These are phyloP conservation scores for Skeletonema grethae DNA, from an alignment of 108 stramenopile genomes.

Conservation along the genomic window DNA sequence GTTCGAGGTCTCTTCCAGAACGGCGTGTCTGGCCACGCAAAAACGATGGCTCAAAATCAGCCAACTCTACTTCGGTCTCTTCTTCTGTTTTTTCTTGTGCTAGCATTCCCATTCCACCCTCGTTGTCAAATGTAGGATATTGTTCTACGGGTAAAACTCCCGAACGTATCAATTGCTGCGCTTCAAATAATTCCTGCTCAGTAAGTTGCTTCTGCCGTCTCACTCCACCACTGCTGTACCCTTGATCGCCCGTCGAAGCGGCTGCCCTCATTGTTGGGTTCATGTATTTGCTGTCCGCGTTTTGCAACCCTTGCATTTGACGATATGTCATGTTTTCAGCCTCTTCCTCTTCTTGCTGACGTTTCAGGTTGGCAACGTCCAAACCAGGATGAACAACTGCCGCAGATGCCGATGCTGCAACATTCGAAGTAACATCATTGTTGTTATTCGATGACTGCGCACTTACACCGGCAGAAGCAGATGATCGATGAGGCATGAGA, in stretches of 20 bases:
- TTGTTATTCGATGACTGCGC: neutral
- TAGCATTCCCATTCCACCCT: constrained; percentile 91
- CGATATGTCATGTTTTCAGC: constrained; percentile 46
- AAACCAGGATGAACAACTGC: constrained; percentile 85
- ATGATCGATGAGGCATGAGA: constrained; percentile 84
- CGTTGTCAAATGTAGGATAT: constrained; percentile 94
- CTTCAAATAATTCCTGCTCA: constrained; percentile 97
- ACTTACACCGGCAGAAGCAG: constrained; percentile 19
- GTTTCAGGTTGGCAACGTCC: constrained; percentile 78
- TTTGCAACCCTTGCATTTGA: constrained; percentile 31
- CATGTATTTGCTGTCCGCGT: constrained; percentile 22
- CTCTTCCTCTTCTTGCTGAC: constrained; percentile 74
- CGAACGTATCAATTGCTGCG: constrained; percentile 93
- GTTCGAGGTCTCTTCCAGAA: constrained; percentile 81
- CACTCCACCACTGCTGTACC: constrained; percentile 30
- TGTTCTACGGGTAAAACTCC: constrained; percentile 97
- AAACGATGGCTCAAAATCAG: constrained; percentile 96
- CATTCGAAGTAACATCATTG: constrained; percentile 17
- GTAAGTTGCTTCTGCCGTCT: constrained; percentile 84
- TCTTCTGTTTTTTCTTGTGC: constrained; percentile 96
- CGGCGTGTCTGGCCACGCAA: constrained; percentile 91
- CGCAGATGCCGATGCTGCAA: constrained; percentile 49
- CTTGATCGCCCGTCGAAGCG: constrained; percentile 11
- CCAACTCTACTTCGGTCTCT: constrained; percentile 93
- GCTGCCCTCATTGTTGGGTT: constrained; percentile 12